Base-by-base conservation (phyloP, 345 rosid species). In the Erysimum cheiranthoides region DNA sequence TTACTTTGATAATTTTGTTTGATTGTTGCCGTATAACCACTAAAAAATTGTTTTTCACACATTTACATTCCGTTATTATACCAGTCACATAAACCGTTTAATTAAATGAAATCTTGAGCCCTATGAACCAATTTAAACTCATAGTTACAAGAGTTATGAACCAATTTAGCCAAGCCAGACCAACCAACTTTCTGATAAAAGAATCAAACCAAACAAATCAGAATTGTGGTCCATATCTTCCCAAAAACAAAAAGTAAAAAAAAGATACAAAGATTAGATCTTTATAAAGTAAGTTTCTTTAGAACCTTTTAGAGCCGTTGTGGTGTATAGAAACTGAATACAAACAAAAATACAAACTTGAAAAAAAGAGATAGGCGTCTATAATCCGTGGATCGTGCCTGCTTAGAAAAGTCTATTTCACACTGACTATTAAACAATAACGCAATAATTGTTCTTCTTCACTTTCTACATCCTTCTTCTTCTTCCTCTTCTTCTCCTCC, bases 321-420 rank as follows among this genome's bases (percentile, higher is more conserved):
- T 10, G 51, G 57, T 61, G 57, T 61, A 52, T 42, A 60, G 8
- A 76, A 60, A 51, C 30, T 34, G 74, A 42, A 75, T 51, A 50
- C 31, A 76, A 30, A 66, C 73, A 75, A 75, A 75, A 75, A 61
- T 11, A 17, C 57, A 73, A 74, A 10, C 32, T 58, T 49, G 8
- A 31, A 50, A 60, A 66, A 59, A 31, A 52, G 74, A 67, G 54
- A 60, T 73, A 68, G 79, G 68, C 79, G 78, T 75, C 79, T 67
- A 10, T 3, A 60, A 62, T 45, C 75, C 75, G 75, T 76, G 43
- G 71, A 76, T 76, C 71, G 80, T 76, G 80, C 71, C 70, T 70
- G 58, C 76, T 64, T 77, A 63, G 76, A 77, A 77, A 77, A 77
- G 80, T 70, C 80, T 77, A 16, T 35, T 53, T 76, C 66, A 70